A percentile compares a stretch with the other conserved stretches of the same genome.
Evolutionary conservation across 768 basidiomycete genomes (phyloP).

Genomic region (Collybiopsis luxurians): DNA sequence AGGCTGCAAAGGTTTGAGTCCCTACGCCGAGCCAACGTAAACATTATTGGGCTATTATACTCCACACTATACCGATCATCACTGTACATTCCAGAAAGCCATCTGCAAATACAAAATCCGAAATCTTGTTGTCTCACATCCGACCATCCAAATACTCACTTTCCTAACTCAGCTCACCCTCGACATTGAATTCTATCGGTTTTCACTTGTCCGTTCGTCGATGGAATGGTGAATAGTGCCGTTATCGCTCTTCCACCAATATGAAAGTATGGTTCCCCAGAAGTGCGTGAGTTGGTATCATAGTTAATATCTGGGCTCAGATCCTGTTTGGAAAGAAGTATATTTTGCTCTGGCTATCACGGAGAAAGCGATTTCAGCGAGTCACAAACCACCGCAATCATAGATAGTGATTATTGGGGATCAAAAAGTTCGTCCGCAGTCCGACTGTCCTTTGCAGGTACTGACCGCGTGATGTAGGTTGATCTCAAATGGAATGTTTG

Average conservation of each 20-base stretch:
- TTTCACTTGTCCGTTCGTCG: conserved; percentile 83
- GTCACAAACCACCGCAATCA: conserved; percentile 79
- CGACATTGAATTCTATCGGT: conserved; percentile 77
- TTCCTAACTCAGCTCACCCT: conserved; percentile 60
- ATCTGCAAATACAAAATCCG: conserved; percentile 77
- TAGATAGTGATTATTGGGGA: conserved; percentile 87
- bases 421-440: conserved; percentile 68
- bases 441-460: background rate
- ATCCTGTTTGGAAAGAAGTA: conserved; percentile 73
- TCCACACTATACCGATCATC: conserved; percentile 77
- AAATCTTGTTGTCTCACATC: background rate
- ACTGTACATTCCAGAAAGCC: conserved; percentile 71
- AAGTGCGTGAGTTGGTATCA: conserved; percentile 43
- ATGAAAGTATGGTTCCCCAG: conserved; percentile 81
- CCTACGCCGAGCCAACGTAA: conserved; percentile 88
- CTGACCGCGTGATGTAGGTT: conserved; percentile 45
- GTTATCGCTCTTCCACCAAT: conserved; percentile 91
- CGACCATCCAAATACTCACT: background rate
- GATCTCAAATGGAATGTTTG: conserved; percentile 87
- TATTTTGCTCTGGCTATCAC: conserved; percentile 87
- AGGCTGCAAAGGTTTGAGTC: conserved; percentile 48
- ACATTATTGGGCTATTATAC: conserved; percentile 61
- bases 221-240: conserved; percentile 76
- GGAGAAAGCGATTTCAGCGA: conserved; percentile 88
- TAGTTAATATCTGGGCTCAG: conserved; percentile 17